Conservation (phyloP, 176 grass and related monocot species). For the Eleusine indica region DNA sequence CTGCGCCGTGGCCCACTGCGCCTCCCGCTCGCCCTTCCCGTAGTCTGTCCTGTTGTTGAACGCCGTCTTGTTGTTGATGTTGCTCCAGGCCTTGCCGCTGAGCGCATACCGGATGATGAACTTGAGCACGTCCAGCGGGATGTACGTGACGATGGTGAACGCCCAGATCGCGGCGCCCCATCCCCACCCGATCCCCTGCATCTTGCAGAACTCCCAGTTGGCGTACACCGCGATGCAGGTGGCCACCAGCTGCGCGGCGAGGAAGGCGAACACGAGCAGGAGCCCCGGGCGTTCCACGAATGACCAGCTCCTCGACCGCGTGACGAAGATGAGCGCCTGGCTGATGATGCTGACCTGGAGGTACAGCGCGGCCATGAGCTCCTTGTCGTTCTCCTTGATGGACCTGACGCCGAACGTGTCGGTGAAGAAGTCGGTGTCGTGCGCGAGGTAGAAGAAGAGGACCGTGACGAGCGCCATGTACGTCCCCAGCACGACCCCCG, state of each 20-base stretch:
- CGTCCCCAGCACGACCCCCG: conserved; percentile 83
- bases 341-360: conserved; percentile 97
- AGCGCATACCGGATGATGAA: conserved; percentile 88
- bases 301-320: conserved; percentile 62
- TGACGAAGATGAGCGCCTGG: conserved; percentile 95
- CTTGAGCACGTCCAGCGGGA: conserved; percentile 94
- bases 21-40: conserved; percentile 82
- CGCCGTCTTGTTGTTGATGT: conserved; percentile 89
- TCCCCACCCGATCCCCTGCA: conserved; percentile 86
- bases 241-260: conserved; percentile 69
- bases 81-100: conserved; percentile 82
- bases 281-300: conserved; percentile 59
- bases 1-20: conserved; percentile 90
- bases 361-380: conserved; percentile 82
- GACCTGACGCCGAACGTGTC: conserved; percentile 51
- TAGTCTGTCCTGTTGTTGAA: conserved; percentile 81
- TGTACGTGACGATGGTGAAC: conserved; percentile 88
- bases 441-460: conserved; percentile 81
- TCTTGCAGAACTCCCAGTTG: conserved; percentile 80
- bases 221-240: conserved; percentile 90
- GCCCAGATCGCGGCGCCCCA: conserved; percentile 86
- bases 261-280: conserved; percentile 63
- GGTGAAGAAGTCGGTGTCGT: conserved; percentile 71
- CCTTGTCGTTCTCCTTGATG: conserved; percentile 55
- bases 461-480: conserved; percentile 91